phyloP scores from a whole-genome alignment of 352 stramenopile genomes.

The Globisporangium spiculum region DNA sequence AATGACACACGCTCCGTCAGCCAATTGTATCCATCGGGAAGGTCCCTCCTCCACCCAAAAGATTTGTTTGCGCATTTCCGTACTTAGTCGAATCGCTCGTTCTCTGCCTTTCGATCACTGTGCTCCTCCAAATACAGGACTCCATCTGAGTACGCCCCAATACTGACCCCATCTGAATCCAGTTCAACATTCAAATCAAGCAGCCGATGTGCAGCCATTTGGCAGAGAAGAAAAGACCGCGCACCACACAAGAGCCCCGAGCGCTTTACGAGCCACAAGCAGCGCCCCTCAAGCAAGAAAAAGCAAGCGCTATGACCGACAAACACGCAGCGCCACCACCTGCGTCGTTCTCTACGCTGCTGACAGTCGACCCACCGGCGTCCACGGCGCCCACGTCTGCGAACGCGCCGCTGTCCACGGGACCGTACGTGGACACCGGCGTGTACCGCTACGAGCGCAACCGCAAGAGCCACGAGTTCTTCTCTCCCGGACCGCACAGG shows the following conservation, averaged over 20 bases:
- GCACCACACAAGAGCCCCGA: background rate
- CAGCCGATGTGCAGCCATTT: background rate
- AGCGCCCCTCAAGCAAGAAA: background rate
- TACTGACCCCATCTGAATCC: background rate
- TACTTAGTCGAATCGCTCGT: background rate
- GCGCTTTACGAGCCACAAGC: background rate
- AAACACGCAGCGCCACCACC: background rate
- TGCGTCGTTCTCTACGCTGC: background rate
- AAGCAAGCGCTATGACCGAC: background rate
- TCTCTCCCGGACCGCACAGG: slow-evolving; percentile 64
- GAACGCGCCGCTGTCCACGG: slow-evolving; percentile 5
- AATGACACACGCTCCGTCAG: slow-evolving; percentile 6
- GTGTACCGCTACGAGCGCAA: slow-evolving; percentile 78
- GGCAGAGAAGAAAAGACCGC: background rate
- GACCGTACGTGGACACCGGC: slow-evolving; percentile 52
- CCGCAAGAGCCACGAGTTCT: slow-evolving; percentile 71
- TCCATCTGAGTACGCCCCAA: background rate
- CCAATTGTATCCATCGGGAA: slow-evolving; percentile 3
- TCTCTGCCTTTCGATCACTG: background rate
- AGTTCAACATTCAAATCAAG: background rate
- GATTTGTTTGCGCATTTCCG: slow-evolving; percentile 7
- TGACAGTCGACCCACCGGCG: background rate
- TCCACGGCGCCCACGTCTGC: slow-evolving; percentile 4
- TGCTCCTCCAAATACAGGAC: background rate
- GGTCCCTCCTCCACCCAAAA: background rate